Conservation (phyloP, 192 early-diverging fungal genomes). For the Rhizophagus clarus region DNA sequence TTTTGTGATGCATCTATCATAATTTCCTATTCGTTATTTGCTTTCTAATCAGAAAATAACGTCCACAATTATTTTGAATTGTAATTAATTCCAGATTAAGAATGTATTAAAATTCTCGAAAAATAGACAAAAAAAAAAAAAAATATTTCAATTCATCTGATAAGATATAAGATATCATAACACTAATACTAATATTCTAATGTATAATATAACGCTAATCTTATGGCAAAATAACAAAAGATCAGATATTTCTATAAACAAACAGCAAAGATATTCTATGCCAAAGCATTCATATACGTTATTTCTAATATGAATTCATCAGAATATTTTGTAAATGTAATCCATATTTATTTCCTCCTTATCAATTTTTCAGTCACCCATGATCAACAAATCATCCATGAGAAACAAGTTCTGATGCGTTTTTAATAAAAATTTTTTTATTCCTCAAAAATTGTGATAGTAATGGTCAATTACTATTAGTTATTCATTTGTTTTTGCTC, state of each 20-base stretch:
- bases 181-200: background rate
- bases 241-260: background rate
- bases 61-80: background rate
- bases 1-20: background rate
- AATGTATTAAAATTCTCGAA: background rate
- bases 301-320: background rate
- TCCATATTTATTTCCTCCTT: background rate
- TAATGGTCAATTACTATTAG: background rate
- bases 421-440: background rate
- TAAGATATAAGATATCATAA: background rate
- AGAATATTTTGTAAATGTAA: background rate
- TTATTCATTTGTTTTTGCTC: background rate
- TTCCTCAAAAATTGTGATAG: background rate
- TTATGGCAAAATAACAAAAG: background rate
- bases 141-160: background rate
- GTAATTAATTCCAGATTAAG: background rate
- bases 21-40: background rate
- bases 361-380: background rate
- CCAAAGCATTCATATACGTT: background rate
- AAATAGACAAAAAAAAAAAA: background rate
- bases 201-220: background rate
- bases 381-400: background rate
- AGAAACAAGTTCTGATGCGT: background rate
- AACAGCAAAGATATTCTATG: background rate
- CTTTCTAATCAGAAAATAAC: background rate